Base-by-base conservation (phyloP, 2,329 filamentous ascomycete genomes). In the Endoconidiophora laricicola region DNA sequence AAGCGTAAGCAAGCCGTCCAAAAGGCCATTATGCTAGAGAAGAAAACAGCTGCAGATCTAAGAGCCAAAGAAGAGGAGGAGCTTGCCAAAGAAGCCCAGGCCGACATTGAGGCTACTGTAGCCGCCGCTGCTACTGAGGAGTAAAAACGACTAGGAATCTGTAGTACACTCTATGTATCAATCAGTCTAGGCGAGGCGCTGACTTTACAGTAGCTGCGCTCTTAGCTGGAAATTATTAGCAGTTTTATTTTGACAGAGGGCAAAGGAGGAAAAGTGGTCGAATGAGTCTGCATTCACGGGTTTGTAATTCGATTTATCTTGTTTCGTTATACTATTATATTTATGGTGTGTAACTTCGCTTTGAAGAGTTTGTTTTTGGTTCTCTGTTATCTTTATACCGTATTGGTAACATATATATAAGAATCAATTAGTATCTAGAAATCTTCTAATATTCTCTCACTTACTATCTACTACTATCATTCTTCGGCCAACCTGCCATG, bases 1-100 rank as follows among this genome's bases (percentile, higher is more conserved):
- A 70, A 79, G 58, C 73, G 91, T 41, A 83, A 86, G 65, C 76
- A 77, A 12, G 85, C 84, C 2, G 85, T 96, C 12, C 88, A 96
- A 66, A 87, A 95, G 65, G 75, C 83, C 0, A 77, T 75, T 60
- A 44, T 42, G 4, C 38, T 37, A 4, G 51, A 53, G 37, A 46
- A 46, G 43, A 46, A 46, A 39, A 12, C 26, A 14, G 51, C 47
- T 6, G 26, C 45, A 44, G 51, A 53, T 43, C 39, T 56, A 16
- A 54, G 45, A 38, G 46, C 41, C 24, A 44, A 44, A 40, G 51
- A 53, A 43, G 51, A 53, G 29, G 51, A 53, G 39, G 46, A 40
- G n/a, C 59, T 71, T 6, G 37, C 61, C 1, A 66, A 67, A 55
- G 60, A 59, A 4, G 57, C 54, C 3, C 63, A 64, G 53, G 58